Conservation (phyloP, 257 asterid genomes). For the Solanum sitiens region DNA sequence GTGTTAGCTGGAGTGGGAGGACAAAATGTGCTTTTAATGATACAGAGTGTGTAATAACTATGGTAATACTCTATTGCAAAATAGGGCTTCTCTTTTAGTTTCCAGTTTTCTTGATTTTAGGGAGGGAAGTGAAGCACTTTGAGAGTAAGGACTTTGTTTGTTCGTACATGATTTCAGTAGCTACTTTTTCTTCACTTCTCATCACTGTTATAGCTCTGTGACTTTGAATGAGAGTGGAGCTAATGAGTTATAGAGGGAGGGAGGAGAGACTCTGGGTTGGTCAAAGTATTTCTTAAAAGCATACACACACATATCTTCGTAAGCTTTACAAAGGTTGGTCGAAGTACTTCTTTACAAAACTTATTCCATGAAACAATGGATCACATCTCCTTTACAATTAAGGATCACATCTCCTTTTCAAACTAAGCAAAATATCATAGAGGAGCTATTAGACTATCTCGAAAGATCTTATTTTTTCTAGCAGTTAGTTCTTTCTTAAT, state of each 20-base stretch:
- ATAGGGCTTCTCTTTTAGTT: background rate
- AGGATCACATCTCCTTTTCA: background rate
- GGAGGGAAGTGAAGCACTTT: background rate
- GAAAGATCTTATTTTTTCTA: background rate
- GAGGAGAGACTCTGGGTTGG: background rate
- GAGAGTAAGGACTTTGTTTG: background rate
- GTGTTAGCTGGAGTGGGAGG: conserved; percentile 85
- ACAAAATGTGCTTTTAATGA: conserved; percentile 67
- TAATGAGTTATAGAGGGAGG: background rate
- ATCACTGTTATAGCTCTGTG: background rate
- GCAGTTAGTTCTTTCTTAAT: background rate
- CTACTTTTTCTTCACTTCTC: background rate
- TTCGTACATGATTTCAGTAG: background rate
- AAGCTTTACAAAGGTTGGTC: background rate
- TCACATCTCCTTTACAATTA: background rate
- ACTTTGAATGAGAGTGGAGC: background rate
- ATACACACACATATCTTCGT: background rate
- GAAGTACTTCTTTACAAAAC: background rate
- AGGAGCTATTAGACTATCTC: background rate
- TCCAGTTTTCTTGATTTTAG: background rate
- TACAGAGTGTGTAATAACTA: conserved; percentile 60
- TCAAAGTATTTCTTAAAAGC: background rate
- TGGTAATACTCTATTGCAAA: conserved; percentile 28
- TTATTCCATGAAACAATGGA: background rate
- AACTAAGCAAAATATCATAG: background rate